phyloP scores from a whole-genome alignment of 345 rosid genomes.

The Hibiscus mutabilis region DNA sequence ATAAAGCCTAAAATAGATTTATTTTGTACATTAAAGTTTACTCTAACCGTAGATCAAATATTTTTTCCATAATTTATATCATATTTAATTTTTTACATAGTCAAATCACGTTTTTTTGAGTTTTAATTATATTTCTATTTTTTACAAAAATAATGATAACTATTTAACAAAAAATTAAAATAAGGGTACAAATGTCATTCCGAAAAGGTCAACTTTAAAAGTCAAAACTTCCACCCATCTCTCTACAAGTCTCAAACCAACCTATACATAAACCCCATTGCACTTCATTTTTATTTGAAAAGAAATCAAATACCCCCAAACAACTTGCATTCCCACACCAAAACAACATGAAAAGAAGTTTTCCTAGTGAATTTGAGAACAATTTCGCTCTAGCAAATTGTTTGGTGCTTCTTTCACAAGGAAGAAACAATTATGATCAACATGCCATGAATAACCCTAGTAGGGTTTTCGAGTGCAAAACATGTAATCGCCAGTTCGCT shows the following conservation, averaged over 20 bases:
- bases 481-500: conserved; percentile 49
- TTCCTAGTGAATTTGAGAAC: conserved; percentile 3
- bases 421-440: conserved; percentile 12
- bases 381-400: conserved; percentile 47
- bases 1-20: too few species aligned
- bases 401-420: conserved; percentile 42
- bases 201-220: conserved; percentile 27
- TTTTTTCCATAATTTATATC: too few species aligned
- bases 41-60: too few species aligned
- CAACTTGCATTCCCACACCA: not conserved
- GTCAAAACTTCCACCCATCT: conserved; percentile 9
- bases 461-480: conserved; percentile 65
- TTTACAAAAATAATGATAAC: too few species aligned
- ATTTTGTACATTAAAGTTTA: too few species aligned
- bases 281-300: not conserved
- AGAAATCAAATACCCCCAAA: not conserved
- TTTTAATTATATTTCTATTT: too few species aligned
- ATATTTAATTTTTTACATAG: too few species aligned
- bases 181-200: conserved; percentile 29
- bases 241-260: not conserved
- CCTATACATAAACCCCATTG: conserved; percentile 21
- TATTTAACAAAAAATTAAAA: not conserved
- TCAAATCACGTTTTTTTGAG: too few species aligned
- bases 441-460: not conserved
- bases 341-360: conserved; percentile 39